Evolutionary conservation across 768 basidiomycete genomes (phyloP), one percentile per base, ranked within the genome.

Genomic region (Wakefieldia striispora): DNA sequence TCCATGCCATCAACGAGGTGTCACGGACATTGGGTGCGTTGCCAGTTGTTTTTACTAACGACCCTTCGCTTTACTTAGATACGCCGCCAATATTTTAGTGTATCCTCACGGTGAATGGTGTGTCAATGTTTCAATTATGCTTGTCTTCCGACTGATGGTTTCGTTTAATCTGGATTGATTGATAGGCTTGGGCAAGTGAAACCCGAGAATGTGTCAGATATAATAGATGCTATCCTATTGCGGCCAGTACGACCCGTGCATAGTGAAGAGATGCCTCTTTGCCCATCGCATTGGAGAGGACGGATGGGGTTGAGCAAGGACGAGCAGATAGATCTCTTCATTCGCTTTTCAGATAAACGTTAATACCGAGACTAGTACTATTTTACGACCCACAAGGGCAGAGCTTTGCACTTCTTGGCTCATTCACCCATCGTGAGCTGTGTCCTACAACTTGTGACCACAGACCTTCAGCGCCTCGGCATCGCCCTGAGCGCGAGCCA

Each of bases 71-170:
- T 29, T 16, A 26, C 36, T 13, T 35, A 86, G 85, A 60, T 79
- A 81, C 56, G 87, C 87, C 3, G 86, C 83, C 1, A 89, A 88
- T 64, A 42, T 86, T 11, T 62, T 89, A 11, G 70, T 86, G 1
- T 88, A 79, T 57, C 87, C 86, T 14, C 78, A 79, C 44, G 86
- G 84, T 23, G 86, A 88, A 68, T 88, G 86, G 86, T 86, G 55
- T 19, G 77, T 68, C 17, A 16, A 29, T 20, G 13, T 27, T 31
- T 16, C 20, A 10, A 6, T 21, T 40, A n/a, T 43, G 23, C 43
- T 47, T 36, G 21, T 41, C 34, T 35, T 26, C 9, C n/a, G 8
- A 0, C 3, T 9, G 3, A 12, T 29, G 27, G 19, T 8, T 37
- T 27, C 12, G n/a, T 50, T 34, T 47, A 21, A 45, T 21, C 43